Base-by-base conservation (phyloP, 805 yeast genomes). In the Barnettozyma wickerhamii region DNA sequence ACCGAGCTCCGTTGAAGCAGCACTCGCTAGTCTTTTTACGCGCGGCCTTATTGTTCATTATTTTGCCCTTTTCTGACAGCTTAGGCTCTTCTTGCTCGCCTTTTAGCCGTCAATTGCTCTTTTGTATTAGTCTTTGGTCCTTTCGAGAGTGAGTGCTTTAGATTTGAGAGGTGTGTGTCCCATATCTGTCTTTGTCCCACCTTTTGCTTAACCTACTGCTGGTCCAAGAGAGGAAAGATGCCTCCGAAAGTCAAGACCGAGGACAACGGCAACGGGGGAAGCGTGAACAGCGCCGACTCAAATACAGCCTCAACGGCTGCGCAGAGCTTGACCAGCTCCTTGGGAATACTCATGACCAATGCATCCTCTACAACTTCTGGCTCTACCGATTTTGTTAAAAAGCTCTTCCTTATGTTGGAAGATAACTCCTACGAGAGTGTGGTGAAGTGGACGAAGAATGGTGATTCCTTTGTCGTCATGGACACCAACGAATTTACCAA, bases 401-500 rank as follows among this genome's bases (percentile, higher is more conserved):
- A 84, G 59, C 63, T 84, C 26, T 88, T 77, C 60, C 82, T 81
- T 45, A 91, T 91, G 90, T 72, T 91, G 35, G 93, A 87, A 55
- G 86, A 81, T 46, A 84, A 84, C 45, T 71, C 74, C n/a, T 86
- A 86, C 60, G 72, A 75, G 35, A 74, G 74, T 43, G 77, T 87
- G 19, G 95, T 93, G 9, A 69, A 84, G 40, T 91, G 99, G 98
- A 81, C 95, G 2, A 76, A 73, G 21, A 59, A 58, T n/a, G 96
- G 96, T 3, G 90, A 86, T 55, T 77, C 87, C 32, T 93, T 93
- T 62, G 85, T 91, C 32, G 95, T 93, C 27, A 58, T 85, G 26
- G 95, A 93, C 64, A 87, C 95, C 12, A 87, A 84, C 57, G 95
- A 84, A 52, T 90, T 90, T 64, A 87, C 97, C 27, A 84, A 83